A percentile compares a stretch with the other conserved stretches of the same genome.
Conservation (phyloP, 2,329 filamentous ascomycete species). For the Dothistroma septosporum region DNA sequence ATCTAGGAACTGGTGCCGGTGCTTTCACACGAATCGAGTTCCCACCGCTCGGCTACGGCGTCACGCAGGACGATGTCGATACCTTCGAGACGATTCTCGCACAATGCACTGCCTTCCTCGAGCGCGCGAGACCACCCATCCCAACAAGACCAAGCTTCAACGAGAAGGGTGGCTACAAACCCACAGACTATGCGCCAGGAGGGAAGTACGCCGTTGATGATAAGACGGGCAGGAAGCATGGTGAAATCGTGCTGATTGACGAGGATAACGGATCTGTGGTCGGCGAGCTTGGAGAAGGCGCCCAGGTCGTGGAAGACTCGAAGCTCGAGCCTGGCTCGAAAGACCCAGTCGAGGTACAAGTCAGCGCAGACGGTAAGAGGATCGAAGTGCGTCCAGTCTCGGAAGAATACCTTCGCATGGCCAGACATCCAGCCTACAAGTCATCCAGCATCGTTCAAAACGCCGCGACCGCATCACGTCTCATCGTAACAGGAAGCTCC, state of each 20-base stretch:
- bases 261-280: constrained; percentile 96
- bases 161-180: constrained; percentile 63
- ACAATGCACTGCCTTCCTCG: constrained; percentile 94
- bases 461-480: constrained; percentile 79
- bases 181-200: constrained; percentile 73
- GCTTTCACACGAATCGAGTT: constrained; percentile 94
- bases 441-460: constrained; percentile 81
- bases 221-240: constrained; percentile 40
- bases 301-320: constrained; percentile 72
- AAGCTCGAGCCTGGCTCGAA: constrained; percentile 82
- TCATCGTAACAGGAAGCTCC: constrained; percentile 84
- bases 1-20: constrained; percentile 79
- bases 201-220: constrained; percentile 55
- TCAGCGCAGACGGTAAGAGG: constrained; percentile 64
- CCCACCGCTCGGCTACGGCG: constrained; percentile 65
- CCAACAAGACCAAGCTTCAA: constrained; percentile 32
- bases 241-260: constrained; percentile 87
- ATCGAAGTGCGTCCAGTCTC: constrained; percentile 65
- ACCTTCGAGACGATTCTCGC: constrained; percentile 97
- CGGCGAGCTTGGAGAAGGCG: constrained; percentile 80
- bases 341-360: constrained; percentile 75
- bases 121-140: constrained; percentile 65
- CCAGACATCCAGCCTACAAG: constrained; percentile 86
- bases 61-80: constrained; percentile 85
- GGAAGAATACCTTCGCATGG: constrained; percentile 68